Evolutionary conservation across 2,329 filamentous ascomycete genomes (phyloP), one percentile per base, ranked within the genome.

Genomic region (Exophiala viscosa): DNA sequence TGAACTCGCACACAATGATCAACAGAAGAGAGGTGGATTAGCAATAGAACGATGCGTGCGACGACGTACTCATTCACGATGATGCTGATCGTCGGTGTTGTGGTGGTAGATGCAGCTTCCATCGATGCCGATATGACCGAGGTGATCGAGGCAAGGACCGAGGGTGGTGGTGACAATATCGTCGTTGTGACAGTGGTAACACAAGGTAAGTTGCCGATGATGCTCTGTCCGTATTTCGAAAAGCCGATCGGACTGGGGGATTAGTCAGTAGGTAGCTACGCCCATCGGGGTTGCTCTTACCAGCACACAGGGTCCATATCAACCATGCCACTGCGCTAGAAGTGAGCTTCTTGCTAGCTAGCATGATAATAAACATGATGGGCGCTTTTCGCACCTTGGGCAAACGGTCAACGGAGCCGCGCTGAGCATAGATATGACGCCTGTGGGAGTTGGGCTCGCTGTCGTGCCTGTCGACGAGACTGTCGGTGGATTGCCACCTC

Each of bases 261-360:
- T 36, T 36, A 36, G 13, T n/a, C 10, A n/a, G 15, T 6, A 17
- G 39, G 18, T 18, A 20, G 39, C n/a, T 11, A 32, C 3, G 32
- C 20, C 18, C 11, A 41, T 28, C 23, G 5, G 8, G 5, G 5
- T 28, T 28, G 23, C 23, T 28, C 45, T 32, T 50, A 55, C 51
- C 55, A 58, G 42, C 55, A 58, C 13, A 58, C 55, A 7, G 51
- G 55, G 41, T 58, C 55, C 4, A 58, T 31, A 45, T 58, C 55
- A 13, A 55, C 45, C 55, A 58, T 58, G 41, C 55, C 55, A 43
- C 55, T 58, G 36, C 17, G 4, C 20, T 17, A 39, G 33, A 44
- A 31, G 35, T 48, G 15, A 52, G 34, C 17, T 45, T 6, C 13
- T 42, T 20, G 14, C 35, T 34, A 15, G 15, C 13, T 14, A 17